phyloP scores from a whole-genome alignment of 495 filamentous ascomycete species.

The Penicillium egyptiacum region DNA sequence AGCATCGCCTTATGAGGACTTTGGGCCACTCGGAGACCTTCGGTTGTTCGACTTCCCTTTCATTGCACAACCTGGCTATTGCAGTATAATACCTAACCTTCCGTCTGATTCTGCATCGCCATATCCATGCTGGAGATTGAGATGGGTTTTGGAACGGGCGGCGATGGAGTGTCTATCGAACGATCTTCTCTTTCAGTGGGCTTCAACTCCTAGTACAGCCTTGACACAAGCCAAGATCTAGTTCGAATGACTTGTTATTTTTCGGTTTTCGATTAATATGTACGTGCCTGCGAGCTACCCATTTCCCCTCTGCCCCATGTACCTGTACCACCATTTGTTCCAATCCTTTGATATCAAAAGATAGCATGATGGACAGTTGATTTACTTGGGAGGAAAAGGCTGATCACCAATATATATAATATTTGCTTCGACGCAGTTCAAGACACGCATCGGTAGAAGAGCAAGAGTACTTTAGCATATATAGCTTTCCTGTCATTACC shows the following conservation, averaged over 20 bases:
- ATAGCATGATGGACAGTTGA: too few relatives aligned
- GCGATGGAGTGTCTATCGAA: background rate
- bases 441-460: too few relatives aligned
- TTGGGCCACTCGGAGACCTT: background rate
- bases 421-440: too few relatives aligned
- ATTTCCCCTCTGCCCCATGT: too few relatives aligned
- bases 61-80: background rate
- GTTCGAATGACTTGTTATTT: background rate
- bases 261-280: too few relatives aligned
- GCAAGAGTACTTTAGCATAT: too few relatives aligned
- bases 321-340: too few relatives aligned
- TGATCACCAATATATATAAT: too few relatives aligned
- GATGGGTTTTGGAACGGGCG: background rate
- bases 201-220: background rate
- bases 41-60: background rate
- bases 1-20: background rate
- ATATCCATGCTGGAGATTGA: background rate
- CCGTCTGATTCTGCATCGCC: background rate
- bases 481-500: too few relatives aligned
- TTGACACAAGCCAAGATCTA: background rate
- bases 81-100: background rate
- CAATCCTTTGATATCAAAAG: too few relatives aligned
- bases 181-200: slow-evolving; percentile 2
- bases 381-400: too few relatives aligned
- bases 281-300: too few relatives aligned